Percentiles rank a stretch among this genome's conserved stretches.
Conservation (phyloP, 352 stramenopile species). For the Phytophthora citrophthora region DNA sequence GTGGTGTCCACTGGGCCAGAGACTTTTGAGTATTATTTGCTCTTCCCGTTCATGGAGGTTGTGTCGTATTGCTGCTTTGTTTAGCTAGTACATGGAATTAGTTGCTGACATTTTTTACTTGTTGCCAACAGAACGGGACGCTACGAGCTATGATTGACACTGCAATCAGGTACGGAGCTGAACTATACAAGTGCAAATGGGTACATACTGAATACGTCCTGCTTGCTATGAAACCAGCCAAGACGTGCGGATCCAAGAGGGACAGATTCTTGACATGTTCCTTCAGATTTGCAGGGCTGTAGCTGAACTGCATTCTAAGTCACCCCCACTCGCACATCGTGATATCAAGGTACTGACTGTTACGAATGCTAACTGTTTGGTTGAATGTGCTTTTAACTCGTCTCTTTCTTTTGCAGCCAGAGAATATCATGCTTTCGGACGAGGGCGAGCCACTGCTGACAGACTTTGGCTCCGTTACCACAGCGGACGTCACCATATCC, state of each 20-base stretch:
- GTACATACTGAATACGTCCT: background rate
- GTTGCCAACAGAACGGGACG: slow-evolving; percentile 67
- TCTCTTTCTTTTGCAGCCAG: slow-evolving; percentile 51
- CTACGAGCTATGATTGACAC: slow-evolving; percentile 87
- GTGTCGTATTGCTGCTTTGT: background rate
- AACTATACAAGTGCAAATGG: background rate
- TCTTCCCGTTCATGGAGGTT: slow-evolving; percentile 89
- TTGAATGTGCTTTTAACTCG: slow-evolving; percentile 6
- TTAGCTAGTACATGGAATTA: background rate
- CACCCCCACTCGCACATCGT: slow-evolving; percentile 78
- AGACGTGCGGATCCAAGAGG: slow-evolving; percentile 65
- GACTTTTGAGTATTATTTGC: slow-evolving; percentile 78
- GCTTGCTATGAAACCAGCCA: slow-evolving; percentile 17
- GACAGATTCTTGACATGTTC: slow-evolving; percentile 82
- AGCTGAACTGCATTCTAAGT: slow-evolving; percentile 72
- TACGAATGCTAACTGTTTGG: background rate
- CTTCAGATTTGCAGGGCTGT: slow-evolving; percentile 84
- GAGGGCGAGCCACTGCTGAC: slow-evolving; percentile 85
- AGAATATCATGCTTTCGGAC: slow-evolving; percentile 87
- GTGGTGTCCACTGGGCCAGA: slow-evolving; percentile 56
- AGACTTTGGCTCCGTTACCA: slow-evolving; percentile 87
- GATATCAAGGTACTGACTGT: slow-evolving; percentile 80
- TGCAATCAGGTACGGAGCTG: slow-evolving; percentile 46
- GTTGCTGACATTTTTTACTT: slow-evolving; percentile 3
- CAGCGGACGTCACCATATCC: slow-evolving; percentile 66